Conservation (phyloP, 306 rosid species). For the Myrica gale region DNA sequence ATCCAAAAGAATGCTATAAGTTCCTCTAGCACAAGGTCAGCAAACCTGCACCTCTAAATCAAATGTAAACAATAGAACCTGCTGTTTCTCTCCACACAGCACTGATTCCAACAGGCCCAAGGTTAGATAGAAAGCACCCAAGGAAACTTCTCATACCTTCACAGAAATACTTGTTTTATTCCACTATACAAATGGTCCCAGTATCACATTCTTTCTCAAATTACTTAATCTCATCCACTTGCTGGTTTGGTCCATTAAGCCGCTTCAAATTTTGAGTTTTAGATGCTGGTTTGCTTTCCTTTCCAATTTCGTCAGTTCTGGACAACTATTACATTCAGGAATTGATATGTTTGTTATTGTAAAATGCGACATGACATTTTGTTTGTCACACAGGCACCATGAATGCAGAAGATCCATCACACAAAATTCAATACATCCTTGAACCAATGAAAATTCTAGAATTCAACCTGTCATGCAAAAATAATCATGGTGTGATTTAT, state of each 20-base stretch:
- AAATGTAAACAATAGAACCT: neutral
- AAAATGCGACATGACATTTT: no score
- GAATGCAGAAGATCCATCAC: no score
- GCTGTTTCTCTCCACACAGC: neutral
- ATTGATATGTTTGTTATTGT: no score
- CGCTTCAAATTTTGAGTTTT: neutral
- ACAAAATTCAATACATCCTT: no score
- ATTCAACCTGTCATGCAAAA: no score
- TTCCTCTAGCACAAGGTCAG: neutral
- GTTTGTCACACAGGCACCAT: no score
- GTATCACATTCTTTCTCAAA: slow-evolving; percentile 1
- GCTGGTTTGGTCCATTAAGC: neutral
- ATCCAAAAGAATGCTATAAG: neutral
- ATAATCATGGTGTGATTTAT: no score
- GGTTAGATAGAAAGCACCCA: neutral
- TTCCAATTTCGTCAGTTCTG: neutral
- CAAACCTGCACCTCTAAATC: slow-evolving; percentile 3
- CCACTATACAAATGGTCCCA: neutral
- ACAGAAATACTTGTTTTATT: neutral
- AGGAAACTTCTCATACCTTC: neutral
- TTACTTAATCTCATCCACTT: neutral
- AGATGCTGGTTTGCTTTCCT: neutral
- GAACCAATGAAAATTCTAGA: no score
- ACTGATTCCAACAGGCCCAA: neutral
- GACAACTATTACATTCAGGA: no score